Base-by-base conservation (phyloP, 495 filamentous ascomycete genomes). In the Penicillium coprophilum region DNA sequence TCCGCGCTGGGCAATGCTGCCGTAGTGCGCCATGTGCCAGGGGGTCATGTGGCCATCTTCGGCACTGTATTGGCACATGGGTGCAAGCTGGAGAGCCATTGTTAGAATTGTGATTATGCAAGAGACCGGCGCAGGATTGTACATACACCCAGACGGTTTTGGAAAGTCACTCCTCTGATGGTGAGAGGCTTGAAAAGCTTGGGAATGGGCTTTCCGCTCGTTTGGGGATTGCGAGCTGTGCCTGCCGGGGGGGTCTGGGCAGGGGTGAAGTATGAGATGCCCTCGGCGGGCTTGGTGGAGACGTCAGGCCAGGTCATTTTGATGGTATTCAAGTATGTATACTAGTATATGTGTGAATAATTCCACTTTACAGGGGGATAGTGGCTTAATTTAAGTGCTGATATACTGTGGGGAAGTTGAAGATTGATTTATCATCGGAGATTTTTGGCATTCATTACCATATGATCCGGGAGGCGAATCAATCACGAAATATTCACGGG, bases 31-130 rank as follows among this genome's bases (percentile, higher is more conserved):
- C 12, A 82, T 70, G 70, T 90, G 86, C 84, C 85, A 89, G 23
- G 76, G 59, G 0, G 84, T 87, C 59, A 82, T 73, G 55, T 82
- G 79, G 46, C 85, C 85, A 58, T 87, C 78, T 15, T 86, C 65
- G 17, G 84, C 84, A 17, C 80, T 85, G 70, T 89, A 89, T 69
- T 87, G 85, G 74, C 87, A 91, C 57, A 88, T 73, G 0, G 85
- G 85, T 7, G 83, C 79, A 28, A 80, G 65, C 76, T 77, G 56
- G 21, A 13, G 34, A 30, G 9, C 27, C 20, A 38, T 34, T 17
- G 53, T 65, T 48, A 64, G 60, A 34, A 27, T 10, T 30, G 30
- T 38, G 45, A 45, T 23, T 34, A 10, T 30, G 10, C 46, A 46
- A 15, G 28, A 30, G 21, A 44, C n/a, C 30, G 19, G 21, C 13